phyloP scores from a whole-genome alignment of 2,329 filamentous ascomycete genomes.

The Ascochyta clinopodiicola region DNA sequence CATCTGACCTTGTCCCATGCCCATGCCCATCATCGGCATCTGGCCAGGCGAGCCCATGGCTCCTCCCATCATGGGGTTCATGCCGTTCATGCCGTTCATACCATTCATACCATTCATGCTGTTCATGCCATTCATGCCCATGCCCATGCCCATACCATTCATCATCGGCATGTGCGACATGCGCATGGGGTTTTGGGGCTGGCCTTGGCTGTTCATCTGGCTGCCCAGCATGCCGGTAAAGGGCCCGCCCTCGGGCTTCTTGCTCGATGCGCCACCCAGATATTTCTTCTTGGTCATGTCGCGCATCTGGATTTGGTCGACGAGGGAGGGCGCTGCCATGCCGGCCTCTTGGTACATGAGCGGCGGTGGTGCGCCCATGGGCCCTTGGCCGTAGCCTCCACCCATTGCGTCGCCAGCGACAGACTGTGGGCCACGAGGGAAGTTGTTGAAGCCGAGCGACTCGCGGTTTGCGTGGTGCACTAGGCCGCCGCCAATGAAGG shows the following conservation, averaged over 20 bases:
- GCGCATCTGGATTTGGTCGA: conserved; percentile 48
- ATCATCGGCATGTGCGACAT: conserved; percentile 32
- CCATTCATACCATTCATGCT: conserved; percentile 21
- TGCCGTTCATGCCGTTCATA: conserved; percentile 26
- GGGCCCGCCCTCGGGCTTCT: conserved; percentile 38
- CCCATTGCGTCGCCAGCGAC: conserved; percentile 42
- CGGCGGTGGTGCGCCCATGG: conserved; percentile 23
- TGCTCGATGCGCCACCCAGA: conserved; percentile 44
- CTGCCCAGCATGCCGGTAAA: conserved; percentile 45
- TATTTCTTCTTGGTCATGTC: conserved; percentile 47
- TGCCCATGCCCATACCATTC: conserved; percentile 18
- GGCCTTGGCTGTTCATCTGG: conserved; percentile 41
- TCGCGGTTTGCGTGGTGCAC: conserved; percentile 44
- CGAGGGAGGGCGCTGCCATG: conserved; percentile 40
- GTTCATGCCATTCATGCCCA: conserved; percentile 20
- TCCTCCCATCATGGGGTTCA: conserved; percentile 37
- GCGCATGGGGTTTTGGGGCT: conserved; percentile 29
- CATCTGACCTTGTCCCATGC: conserved; percentile 34
- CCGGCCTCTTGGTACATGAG: conserved; percentile 43
- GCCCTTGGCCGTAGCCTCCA: conserved; percentile 18
- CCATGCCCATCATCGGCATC: conserved; percentile 43
- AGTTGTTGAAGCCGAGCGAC: conserved; percentile 47
- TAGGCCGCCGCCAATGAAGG: conserved; percentile 44
- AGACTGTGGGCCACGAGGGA: conserved; percentile 41
- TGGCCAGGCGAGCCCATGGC: conserved; percentile 25